Percentiles rank a stretch among this genome's conserved stretches.
phyloP scores from a whole-genome alignment of 1,284 basidiomycete genomes.

The Ustilago cynodontis region DNA sequence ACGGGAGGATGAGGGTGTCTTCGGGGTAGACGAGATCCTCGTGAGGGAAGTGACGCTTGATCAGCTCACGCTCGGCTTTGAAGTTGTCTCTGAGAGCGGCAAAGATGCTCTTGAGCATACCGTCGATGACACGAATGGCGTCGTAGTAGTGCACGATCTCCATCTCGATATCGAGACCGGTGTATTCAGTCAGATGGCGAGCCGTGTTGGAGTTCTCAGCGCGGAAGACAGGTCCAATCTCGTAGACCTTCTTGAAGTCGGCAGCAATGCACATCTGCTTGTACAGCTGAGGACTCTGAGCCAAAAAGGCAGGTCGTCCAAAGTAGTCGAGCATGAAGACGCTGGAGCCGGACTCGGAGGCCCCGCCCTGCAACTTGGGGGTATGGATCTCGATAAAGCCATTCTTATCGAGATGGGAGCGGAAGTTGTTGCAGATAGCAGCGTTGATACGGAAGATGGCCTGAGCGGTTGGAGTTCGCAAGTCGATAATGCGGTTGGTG shows the following conservation, averaged over 20 bases:
- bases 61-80: conserved; percentile 48
- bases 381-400: conserved; percentile 66
- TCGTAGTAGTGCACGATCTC: conserved; percentile 66
- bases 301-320: conserved; percentile 64
- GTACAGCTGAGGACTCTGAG: conserved; percentile 65
- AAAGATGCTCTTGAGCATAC: conserved; percentile 66
- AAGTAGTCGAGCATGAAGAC: conserved; percentile 68
- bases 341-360: conserved; percentile 63
- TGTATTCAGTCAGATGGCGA: conserved; percentile 67
- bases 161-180: conserved; percentile 68
- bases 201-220: conserved; percentile 68
- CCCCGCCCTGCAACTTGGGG: conserved; percentile 66
- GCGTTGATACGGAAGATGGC: conserved; percentile 66
- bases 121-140: conserved; percentile 63
- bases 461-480: conserved; percentile 64
- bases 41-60: conserved; percentile 58
- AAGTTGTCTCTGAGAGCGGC: conserved; percentile 46
- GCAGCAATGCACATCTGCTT: conserved; percentile 68
- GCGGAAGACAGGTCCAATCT: conserved; percentile 68
- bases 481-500: conserved; percentile 63
- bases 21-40: conserved; percentile 69
- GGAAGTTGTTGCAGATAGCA: conserved; percentile 61
- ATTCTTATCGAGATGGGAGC: conserved; percentile 56
- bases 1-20: conserved; percentile 76
- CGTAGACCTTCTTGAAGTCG: conserved; percentile 65